Base-by-base conservation (phyloP, 140 eudicot genomes). In the Ambrosia hybrid region DNA sequence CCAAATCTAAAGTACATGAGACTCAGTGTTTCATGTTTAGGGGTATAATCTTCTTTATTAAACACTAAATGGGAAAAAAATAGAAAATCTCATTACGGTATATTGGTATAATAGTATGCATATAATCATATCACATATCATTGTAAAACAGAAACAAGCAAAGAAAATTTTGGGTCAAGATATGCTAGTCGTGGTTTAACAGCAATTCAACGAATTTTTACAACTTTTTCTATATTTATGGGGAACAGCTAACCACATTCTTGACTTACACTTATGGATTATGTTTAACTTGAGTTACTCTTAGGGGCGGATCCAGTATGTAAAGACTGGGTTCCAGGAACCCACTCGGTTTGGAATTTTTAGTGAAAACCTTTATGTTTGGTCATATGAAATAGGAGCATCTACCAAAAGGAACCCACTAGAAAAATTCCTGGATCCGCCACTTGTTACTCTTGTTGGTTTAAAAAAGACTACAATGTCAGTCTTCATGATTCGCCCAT, bases 211-310 rank as follows among this genome's bases (percentile, higher is more conserved):
- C 33, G 55, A 36, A 16, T 45, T 37, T 36, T 34, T 2, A 61
- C 51, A 63, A 26, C 52, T 9, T 11, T 51, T 38, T 48, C 65
- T 3, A 12, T 9, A 6, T 56, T 14, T 26, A 53, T 38, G 26
- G 37, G 34, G 51, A 34, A 21, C 58, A 72, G 33, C n/a, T 26
- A 26, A 51, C 14, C 43, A 30, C 34, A 30, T 73, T 56, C 73
- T 65, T 41, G 48, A 75, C 58, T 41, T 75, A 30, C 34, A 1
- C 34, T 30, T 30, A 30, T 53, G 72, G 51, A 43, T 34, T 33
- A 73, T 52, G 33, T 52, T 65, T 30, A 73, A 64, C 65, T 38
- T 37, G 56, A 56, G 51, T 61, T 73, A 2, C 34, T 30, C 34
- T 30, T 30, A 30, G 34, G 34, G 34, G 34, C 34, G 34, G 2